Evolutionary conservation across 306 rosid species (phyloP), one percentile per base, ranked within the genome.

Genomic region (Vigna mungo): DNA sequence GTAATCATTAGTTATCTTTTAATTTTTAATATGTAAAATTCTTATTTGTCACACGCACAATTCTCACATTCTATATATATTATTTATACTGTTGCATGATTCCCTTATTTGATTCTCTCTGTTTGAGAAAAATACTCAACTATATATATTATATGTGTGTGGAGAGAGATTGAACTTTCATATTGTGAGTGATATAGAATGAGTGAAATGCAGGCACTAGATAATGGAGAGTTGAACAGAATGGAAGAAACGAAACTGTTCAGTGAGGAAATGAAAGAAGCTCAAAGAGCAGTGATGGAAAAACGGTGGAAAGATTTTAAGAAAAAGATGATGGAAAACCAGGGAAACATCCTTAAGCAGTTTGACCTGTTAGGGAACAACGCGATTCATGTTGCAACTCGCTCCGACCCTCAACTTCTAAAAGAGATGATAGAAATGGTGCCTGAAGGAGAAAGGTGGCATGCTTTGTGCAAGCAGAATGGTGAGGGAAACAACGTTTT

Each of bases 381-480:
- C 10, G 60, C 30, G 2, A 54, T 54, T 27, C 60, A 54, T 3
- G 30, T 54, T 3, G 60, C 60, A 54, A 14, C 64, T 21, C 54
- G 72, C 15, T 63, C 72, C 8, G 3, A 64, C 17, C 72, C 80
- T 1, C 9, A 20, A 37, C 52, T 64, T 5, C 12, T 76, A 0
- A 9, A 0, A 21, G 62, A 63, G 2, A 8, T 76, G 1, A 47
- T 76, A 25, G 43, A 64, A 13, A 47, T 15, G 39, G 11, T 76
- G 9, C 72, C 80, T 1, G 12, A 7, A 34, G 12, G 1, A 1
- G 11, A 18, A 0, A 63, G 63, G 52, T 34, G 51, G 72, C 2
- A 7, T 0, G 80, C 72, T 10, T 5, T 76, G 72, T 34, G 72
- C 63, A 64, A 4, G 12, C 5, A 3, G n/a, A 64, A 64, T 51